Base-by-base conservation (phyloP, 2,329 filamentous ascomycete genomes). In the Gnomoniopsis smithogilvyi region DNA sequence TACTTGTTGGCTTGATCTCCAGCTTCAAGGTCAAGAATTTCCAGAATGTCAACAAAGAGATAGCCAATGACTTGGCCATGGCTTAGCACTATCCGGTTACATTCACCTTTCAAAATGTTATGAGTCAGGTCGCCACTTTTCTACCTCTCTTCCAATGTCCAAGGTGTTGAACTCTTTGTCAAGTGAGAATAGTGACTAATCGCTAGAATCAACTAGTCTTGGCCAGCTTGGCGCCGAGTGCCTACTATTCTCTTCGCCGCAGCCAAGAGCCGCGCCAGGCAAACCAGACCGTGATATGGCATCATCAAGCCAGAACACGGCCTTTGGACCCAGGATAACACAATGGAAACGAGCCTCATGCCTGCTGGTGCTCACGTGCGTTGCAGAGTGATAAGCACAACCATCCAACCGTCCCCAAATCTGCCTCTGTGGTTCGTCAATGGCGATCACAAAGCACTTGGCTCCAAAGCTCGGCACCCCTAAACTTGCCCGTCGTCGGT, bases 391-490 rank as follows among this genome's bases (percentile, higher is more conserved):
- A 56, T 38, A 34, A 38, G 48, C 24, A 46, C 46, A 49, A 46
- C 51, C 49, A 43, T 21, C 26, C 54, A 38, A 26, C 12, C 41
- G 26, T 38, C 33, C 41, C 30, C 50, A 34, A 33, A 43, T 21
- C 34, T 36, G 47, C 36, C 21, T 41, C 49, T 41, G 56, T 55
- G 52, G 36, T 47, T 62, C 41, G 43, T 53, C 51, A 26, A 56
- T 1, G 22, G 19, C 14, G 48, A 30, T 26, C 19, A 53, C 30
- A 17, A 24, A 38, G 26, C 38, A 22, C 60, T 62, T 62, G 60
- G 60, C 60, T 51, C 53, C 12, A 30, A 11, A 10, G 52, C 60
- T 62, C 48, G 60, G 60, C 60, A 52, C 56, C 52, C 45, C 56
- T 53, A 49, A 49, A 48, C 26, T 53, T 56, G 26, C 43, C 48